Conservation (phyloP, 2,329 filamentous ascomycete genomes). For the Peltaster fructicola region DNA sequence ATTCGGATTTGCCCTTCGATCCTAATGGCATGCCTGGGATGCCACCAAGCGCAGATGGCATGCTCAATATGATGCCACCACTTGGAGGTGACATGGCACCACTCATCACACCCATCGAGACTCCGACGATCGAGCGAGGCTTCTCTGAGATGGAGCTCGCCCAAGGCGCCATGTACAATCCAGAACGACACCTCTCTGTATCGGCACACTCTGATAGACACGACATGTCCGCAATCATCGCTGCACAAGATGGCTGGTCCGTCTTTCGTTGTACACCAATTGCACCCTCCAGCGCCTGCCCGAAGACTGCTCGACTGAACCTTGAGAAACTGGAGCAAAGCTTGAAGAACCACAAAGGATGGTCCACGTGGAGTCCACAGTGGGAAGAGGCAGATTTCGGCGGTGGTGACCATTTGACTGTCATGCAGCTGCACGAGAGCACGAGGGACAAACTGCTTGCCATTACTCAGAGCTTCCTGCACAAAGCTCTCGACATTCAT, state of each 20-base stretch:
- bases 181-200: slow-evolving; percentile 24
- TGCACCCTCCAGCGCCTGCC: slow-evolving; percentile 30
- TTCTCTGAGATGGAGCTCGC: slow-evolving; percentile 30
- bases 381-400: slow-evolving; percentile 32
- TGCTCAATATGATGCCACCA: slow-evolving; percentile 29
- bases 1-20: slow-evolving; percentile 28
- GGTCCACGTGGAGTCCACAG: slow-evolving; percentile 33
- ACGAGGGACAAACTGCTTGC: slow-evolving; percentile 54
- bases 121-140: slow-evolving; percentile 28
- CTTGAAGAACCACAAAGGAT: slow-evolving; percentile 32
- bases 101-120: slow-evolving; percentile 29
- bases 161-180: slow-evolving; percentile 24
- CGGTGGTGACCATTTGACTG: slow-evolving; percentile 28
- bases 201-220: slow-evolving; percentile 6
- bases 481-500: slow-evolving; percentile 54
- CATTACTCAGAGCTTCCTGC: slow-evolving; percentile 51
- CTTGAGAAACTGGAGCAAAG: slow-evolving; percentile 34
- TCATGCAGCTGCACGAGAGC: slow-evolving; percentile 32
- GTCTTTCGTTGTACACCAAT: slow-evolving; percentile 34
- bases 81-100: slow-evolving; percentile 21
- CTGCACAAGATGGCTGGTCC: slow-evolving; percentile 35
- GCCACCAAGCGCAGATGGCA: slow-evolving; percentile 19
- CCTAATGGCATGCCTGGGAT: slow-evolving; percentile 21
- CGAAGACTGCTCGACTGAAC: slow-evolving; percentile 32
- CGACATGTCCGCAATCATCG: slow-evolving; percentile 31